Conservation (phyloP, 192 early-diverging fungal species). For the Anaeromyces robustus region DNA sequence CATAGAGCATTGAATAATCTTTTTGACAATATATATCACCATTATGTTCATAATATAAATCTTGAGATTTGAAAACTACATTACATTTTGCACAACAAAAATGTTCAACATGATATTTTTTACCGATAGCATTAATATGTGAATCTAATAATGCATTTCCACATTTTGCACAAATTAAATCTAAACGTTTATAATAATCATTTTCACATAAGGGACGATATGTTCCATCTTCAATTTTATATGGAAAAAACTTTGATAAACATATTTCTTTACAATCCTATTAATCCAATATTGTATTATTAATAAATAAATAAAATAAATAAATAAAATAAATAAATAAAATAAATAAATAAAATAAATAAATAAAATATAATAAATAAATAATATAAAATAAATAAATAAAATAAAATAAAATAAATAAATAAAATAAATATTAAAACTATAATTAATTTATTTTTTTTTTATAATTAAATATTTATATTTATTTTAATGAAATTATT, state of each 20-base stretch:
- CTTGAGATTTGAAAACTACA: constrained; percentile 85
- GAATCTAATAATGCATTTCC: constrained; percentile 71
- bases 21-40: constrained; percentile 83
- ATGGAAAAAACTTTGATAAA: constrained; percentile 72
- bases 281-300: no score
- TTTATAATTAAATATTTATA: no score
- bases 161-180: constrained; percentile 74
- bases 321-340: no score
- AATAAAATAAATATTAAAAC: no score
- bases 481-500: no score
- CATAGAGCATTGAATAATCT: constrained; percentile 81
- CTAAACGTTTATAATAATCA: constrained; percentile 72
- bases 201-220: constrained; percentile 62
- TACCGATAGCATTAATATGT: constrained; percentile 79
- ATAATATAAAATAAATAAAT: no score
- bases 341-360: no score
- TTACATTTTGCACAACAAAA: constrained; percentile 88
- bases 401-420: no score
- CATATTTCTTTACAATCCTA: constrained; percentile 65
- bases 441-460: no score
- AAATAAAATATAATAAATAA: no score
- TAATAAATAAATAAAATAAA: no score
- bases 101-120: constrained; percentile 95
- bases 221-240: constrained; percentile 30
- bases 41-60: constrained; percentile 92